These are phyloP conservation scores for Porogramme epimiltina DNA, from an alignment of 1,284 basidiomycete genomes.

Conservation along the genomic window DNA sequence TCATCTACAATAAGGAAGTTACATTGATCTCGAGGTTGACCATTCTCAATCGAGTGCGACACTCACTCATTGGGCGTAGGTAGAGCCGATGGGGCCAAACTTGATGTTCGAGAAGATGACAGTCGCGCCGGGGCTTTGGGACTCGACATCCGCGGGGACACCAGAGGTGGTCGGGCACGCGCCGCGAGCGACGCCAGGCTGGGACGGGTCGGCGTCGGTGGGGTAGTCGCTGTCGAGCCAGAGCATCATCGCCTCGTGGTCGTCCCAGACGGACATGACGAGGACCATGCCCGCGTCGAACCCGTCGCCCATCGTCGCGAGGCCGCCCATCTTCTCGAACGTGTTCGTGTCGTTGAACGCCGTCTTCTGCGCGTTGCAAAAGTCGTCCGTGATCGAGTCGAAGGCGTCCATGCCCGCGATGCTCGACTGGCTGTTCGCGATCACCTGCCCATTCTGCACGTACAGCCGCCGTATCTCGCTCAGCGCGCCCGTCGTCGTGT, in stretches of 20 bases:
- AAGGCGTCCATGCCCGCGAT: slow-evolving; percentile 39
- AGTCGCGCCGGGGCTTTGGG: slow-evolving; percentile 37
- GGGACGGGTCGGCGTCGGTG: slow-evolving; percentile 36
- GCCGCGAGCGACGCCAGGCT: slow-evolving; percentile 54
- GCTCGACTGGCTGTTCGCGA: slow-evolving; percentile 50
- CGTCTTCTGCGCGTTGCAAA: slow-evolving; percentile 41
- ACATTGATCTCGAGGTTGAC: too few relatives aligned
- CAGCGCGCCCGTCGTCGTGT: slow-evolving; percentile 44
- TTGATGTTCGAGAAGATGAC: slow-evolving; percentile 62
- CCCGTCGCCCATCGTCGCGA: slow-evolving; percentile 45
- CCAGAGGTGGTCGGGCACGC: slow-evolving; percentile 52
- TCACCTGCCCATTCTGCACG: slow-evolving; percentile 52
- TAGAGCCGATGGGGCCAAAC: slow-evolving; percentile 54
- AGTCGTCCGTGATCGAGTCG: slow-evolving; percentile 41
- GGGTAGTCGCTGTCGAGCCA: slow-evolving; percentile 65
- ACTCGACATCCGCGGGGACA: slow-evolving; percentile 47
- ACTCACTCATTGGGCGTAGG: too few relatives aligned
- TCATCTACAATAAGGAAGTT: too few relatives aligned
- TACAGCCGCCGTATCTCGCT: slow-evolving; percentile 55
- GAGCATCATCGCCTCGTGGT: slow-evolving; percentile 57
- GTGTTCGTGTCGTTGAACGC: slow-evolving; percentile 39
- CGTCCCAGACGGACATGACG: slow-evolving; percentile 58
- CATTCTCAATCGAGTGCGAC: too few relatives aligned
- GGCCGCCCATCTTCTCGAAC: slow-evolving; percentile 38
- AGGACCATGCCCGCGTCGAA: slow-evolving; percentile 55